Conservation (phyloP, 345 rosid genomes). For the Euphorbia lathyris region DNA sequence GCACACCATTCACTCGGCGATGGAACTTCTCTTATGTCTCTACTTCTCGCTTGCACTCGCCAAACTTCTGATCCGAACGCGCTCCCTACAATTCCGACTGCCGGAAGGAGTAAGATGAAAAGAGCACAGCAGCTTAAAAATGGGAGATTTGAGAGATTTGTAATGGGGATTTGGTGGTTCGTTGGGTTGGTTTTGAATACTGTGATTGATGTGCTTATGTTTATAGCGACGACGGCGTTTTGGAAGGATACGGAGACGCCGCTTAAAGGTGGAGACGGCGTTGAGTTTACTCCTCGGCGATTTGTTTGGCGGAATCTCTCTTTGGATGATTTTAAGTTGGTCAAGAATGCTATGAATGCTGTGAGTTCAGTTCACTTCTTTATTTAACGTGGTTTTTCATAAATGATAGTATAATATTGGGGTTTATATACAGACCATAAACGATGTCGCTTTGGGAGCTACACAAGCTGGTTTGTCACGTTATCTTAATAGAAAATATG, state of each 20-base stretch:
- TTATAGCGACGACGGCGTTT: constrained; percentile 43
- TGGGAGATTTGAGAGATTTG: background rate
- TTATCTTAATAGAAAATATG: constrained; percentile 52
- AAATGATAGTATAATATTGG: background rate
- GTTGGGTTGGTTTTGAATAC: constrained; percentile 24
- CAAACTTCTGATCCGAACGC: constrained; percentile 27
- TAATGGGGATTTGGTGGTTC: constrained; percentile 10
- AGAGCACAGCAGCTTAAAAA: background rate
- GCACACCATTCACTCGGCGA: constrained; percentile 69
- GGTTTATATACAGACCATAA: constrained; percentile 52
- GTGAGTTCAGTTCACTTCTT: constrained; percentile 19
- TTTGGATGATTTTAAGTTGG: constrained; percentile 35
- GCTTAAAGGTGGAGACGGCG: constrained; percentile 35
- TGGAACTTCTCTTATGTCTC: constrained; percentile 58
- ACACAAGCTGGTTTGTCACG: constrained; percentile 71
- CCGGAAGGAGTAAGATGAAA: constrained; percentile 10
- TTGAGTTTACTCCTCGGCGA: constrained; percentile 20
- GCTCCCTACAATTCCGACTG: constrained; percentile 30
- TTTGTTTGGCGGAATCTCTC: constrained; percentile 29
- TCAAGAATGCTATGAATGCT: constrained; percentile 33
- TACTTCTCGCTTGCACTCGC: constrained; percentile 47
- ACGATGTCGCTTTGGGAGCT: constrained; percentile 64
- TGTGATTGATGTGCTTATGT: constrained; percentile 23
- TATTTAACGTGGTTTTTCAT: background rate
- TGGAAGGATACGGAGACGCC: constrained; percentile 54